phyloP scores from a whole-genome alignment of 179 eudicot species.

The Spergularia azorica region DNA sequence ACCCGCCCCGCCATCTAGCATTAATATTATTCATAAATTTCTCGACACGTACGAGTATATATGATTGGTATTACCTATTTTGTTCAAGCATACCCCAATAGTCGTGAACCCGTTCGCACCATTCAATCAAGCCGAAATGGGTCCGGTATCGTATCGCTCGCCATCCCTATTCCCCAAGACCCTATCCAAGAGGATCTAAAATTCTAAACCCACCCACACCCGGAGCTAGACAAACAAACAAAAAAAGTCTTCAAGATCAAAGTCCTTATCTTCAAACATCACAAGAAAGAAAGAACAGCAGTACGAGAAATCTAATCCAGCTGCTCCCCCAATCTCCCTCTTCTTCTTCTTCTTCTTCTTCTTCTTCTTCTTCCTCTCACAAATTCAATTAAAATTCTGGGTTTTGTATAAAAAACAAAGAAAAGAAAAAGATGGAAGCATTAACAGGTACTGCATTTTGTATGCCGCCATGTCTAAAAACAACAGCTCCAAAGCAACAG shows the following conservation, averaged over 20 bases:
- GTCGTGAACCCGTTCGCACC: too few species aligned
- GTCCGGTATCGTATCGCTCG: too few species aligned
- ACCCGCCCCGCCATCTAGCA: too few species aligned
- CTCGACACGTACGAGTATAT: too few species aligned
- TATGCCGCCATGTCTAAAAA: conserved; percentile 41
- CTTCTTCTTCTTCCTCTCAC: background rate
- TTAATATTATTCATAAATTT: too few species aligned
- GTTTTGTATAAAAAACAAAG: background rate
- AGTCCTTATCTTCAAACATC: conserved; percentile 15
- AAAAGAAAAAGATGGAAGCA: conserved; percentile 49
- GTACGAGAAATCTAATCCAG: background rate
- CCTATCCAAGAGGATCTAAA: too few species aligned
- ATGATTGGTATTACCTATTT: too few species aligned
- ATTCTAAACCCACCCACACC: background rate
- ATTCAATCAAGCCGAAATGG: too few species aligned
- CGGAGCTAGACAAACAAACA: background rate
- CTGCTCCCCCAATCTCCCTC: background rate
- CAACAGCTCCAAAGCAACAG: conserved; percentile 23
- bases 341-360: too few species aligned
- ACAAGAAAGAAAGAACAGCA: background rate
- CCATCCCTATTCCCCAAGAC: too few species aligned
- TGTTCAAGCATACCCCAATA: too few species aligned
- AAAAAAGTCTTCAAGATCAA: conserved; percentile 10
- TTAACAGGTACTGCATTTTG: conserved; percentile 46
- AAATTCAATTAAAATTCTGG: background rate